These are phyloP conservation scores for Coemansia sp. DNA, from an alignment of 192 early-diverging fungal species.

Conservation along the genomic window DNA sequence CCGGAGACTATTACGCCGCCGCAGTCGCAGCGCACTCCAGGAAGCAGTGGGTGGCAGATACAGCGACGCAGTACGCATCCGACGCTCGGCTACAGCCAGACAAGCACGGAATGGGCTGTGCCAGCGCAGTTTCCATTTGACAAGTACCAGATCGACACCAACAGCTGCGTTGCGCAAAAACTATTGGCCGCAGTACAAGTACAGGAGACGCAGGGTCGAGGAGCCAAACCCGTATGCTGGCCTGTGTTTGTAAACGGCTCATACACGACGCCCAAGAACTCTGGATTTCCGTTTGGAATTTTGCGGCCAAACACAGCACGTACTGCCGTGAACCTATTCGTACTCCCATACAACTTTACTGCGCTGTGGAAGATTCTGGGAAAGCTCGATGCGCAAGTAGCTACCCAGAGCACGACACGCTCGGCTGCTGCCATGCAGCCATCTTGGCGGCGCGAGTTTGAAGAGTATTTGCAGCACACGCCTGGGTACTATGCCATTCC, in stretches of 20 bases:
- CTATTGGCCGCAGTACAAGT: conserved; percentile 53
- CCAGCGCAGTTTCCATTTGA: conserved; percentile 75
- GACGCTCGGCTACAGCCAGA: conserved; percentile 58
- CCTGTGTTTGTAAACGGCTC: conserved; percentile 66
- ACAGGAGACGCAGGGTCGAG: conserved; percentile 46
- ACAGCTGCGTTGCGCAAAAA: conserved; percentile 60
- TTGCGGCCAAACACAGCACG: conserved; percentile 65
- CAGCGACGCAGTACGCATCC: conserved; percentile 64
- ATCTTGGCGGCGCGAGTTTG: conserved; percentile 59
- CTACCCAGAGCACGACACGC: conserved; percentile 25
- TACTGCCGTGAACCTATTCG: conserved; percentile 70
- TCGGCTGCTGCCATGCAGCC: conserved; percentile 35
- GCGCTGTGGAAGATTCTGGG: conserved; percentile 68
- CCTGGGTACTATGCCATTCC: conserved; percentile 65
- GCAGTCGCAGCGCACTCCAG: neutral
- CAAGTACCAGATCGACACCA: conserved; percentile 69
- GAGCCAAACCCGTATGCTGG: conserved; percentile 59
- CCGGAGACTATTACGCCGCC: conserved; percentile 50
- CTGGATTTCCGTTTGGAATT: conserved; percentile 73
- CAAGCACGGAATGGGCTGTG: conserved; percentile 60
- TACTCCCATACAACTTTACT: conserved; percentile 79
- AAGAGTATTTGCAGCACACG: conserved; percentile 63
- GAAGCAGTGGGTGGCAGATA: conserved; percentile 36
- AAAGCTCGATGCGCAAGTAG: conserved; percentile 47
- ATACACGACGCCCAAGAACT: conserved; percentile 55